Conservation (phyloP, 495 filamentous ascomycete species). For the Talaromyces stipitatus region DNA sequence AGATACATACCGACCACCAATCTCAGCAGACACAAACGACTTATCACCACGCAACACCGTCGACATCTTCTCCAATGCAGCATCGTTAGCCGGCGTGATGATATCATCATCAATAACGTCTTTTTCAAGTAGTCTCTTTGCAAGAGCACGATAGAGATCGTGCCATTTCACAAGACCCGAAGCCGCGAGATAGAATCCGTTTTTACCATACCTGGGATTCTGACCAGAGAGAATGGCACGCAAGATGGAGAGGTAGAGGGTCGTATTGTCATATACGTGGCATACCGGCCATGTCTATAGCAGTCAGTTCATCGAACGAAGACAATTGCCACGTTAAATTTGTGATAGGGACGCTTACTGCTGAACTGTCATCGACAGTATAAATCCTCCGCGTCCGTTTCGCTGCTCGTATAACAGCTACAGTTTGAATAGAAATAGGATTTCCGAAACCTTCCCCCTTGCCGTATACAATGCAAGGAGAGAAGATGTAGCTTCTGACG, state of each 20-base stretch:
- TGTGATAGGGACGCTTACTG: conserved; percentile 16
- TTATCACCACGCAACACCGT: conserved; percentile 18
- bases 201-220: conserved; percentile 28
- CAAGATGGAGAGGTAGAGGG: conserved; percentile 34
- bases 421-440: conserved; percentile 39
- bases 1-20: conserved; percentile 33
- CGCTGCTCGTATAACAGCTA: conserved; percentile 37
- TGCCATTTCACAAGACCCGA: conserved; percentile 39
- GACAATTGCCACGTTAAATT: no score
- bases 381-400: conserved; percentile 27
- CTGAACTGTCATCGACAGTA: conserved; percentile 20
- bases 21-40: conserved; percentile 22
- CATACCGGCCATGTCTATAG: conserved; percentile 44
- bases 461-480: conserved; percentile 40
- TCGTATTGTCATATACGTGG: conserved; percentile 35
- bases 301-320: no score
- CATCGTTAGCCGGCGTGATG: conserved; percentile 23
- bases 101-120: conserved; percentile 22
- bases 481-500: conserved; percentile 39
- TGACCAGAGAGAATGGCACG: conserved; percentile 29
- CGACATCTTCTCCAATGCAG: conserved; percentile 26
- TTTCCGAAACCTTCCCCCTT: conserved; percentile 41
- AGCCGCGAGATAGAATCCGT: conserved; percentile 43
- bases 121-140: conserved; percentile 27
- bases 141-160: conserved; percentile 36